Conservation (phyloP, 176 grass and related monocot genomes). For the Leersia perrieri region DNA sequence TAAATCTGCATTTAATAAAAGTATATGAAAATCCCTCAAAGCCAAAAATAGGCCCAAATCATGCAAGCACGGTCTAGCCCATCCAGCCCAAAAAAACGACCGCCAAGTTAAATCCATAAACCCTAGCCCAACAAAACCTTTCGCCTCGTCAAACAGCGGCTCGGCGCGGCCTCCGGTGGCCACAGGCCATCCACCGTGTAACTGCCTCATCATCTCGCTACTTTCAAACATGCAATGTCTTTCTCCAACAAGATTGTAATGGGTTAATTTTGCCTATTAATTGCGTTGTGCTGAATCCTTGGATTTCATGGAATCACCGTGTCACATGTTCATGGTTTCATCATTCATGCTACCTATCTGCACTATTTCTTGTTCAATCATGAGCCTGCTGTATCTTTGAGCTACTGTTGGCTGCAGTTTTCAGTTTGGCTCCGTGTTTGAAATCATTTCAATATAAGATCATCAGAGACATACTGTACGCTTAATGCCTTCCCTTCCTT, state of each 20-base stretch:
- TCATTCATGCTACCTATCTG: neutral
- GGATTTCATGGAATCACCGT: neutral
- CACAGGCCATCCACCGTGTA: no score
- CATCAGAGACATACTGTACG: neutral
- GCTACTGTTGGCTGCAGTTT: neutral
- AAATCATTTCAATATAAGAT: neutral
- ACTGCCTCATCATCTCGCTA: neutral
- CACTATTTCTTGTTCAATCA: neutral
- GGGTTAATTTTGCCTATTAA: neutral
- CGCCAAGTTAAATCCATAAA: no score
- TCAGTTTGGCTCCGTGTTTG: neutral
- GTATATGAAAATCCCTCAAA: no score
- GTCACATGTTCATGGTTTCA: neutral
- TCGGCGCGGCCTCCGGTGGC: no score
- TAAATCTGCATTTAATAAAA: no score
- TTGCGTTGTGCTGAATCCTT: constrained; percentile 2
- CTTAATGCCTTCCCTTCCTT: neutral
- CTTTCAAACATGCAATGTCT: neutral
- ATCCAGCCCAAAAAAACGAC: no score
- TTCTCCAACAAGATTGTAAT: neutral
- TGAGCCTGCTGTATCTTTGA: neutral
- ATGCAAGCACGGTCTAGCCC: no score
- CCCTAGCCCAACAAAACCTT: no score
- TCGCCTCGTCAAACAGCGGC: no score
- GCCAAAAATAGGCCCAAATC: no score